Base-by-base conservation (phyloP, 2,329 filamentous ascomycete genomes). In the Ophiostoma ips region DNA sequence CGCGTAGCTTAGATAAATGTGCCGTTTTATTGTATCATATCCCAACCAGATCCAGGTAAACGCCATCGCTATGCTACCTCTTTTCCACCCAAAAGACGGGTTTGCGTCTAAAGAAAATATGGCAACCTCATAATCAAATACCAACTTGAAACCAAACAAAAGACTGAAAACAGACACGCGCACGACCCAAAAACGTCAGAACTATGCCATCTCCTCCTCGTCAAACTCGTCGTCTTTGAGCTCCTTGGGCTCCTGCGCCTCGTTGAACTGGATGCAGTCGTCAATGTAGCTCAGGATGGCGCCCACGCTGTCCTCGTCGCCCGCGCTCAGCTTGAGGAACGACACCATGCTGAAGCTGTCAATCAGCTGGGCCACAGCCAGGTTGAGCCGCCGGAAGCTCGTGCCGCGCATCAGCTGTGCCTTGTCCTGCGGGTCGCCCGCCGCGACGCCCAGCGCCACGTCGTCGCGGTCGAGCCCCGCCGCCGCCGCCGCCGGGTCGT, bases 291-390 rank as follows among this genome's bases (percentile, higher is more conserved):
- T 94, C 58, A 95, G 66, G 24, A 95, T 83, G 61, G 70, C 81
- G 1, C 76, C 83, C 4, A 96, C 81, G 61, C 90, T 96, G 59
- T 96, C 88, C 67, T 96, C 90, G 59, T 94, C 82, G 57, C 92
- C 84, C 28, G 83, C 84, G 61, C 96, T 86, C 41, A 96, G 71
- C 68, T 89, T 87, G 51, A 95, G 71, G 63, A 95, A 98, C 45
- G 86, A 94, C 12, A 98, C 87, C 87, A 98, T 94, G 68, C 88
- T 94, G 68, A 95, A 98, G 65, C 87, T 92, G 64, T 96, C 92
- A 57, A 98, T 95, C 56, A 98, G 70, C 49, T 85, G 79, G 1
- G 86, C 92, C 5, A 98, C 90, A 0, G 90, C 90, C 54, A 79
- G 77, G 63, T 95, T 95, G 57, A 96, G 69, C 58, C 79, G 76